Percentiles rank a stretch among this genome's conserved stretches.
phyloP scores from a whole-genome alignment of 2,329 filamentous ascomycete species.

The Tolypocladium ovalisporum region DNA sequence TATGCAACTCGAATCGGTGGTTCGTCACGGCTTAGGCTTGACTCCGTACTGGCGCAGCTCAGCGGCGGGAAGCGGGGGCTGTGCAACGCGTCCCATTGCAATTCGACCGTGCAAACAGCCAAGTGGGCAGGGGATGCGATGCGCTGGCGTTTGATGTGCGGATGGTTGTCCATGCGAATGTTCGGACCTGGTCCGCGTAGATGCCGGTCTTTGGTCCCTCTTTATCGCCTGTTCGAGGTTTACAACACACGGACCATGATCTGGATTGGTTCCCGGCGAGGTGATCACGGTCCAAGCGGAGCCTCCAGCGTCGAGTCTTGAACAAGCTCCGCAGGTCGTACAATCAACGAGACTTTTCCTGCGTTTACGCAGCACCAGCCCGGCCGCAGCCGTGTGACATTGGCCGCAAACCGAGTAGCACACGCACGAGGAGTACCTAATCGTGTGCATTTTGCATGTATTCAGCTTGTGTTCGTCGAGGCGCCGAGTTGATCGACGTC shows the following conservation, averaged over 20 bases:
- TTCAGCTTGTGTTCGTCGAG: not conserved
- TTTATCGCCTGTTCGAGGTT: not conserved
- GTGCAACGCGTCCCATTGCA: conserved; percentile 5
- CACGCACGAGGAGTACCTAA: not conserved
- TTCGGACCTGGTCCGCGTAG: not conserved
- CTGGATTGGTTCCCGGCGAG: not conserved
- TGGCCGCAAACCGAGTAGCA: not conserved
- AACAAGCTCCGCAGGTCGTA: not conserved
- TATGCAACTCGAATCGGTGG: not conserved
- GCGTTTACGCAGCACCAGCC: not conserved
- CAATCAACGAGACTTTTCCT: not conserved
- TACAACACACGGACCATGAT: not conserved
- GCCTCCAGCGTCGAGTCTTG: not conserved
- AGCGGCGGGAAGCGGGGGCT: conserved; percentile 1
- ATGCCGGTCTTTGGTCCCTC: too few relatives aligned
- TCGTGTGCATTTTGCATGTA: not conserved
- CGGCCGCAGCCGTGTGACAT: not conserved
- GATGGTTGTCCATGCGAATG: not conserved
- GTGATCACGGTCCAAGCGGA: too few relatives aligned
- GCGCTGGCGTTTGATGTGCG: not conserved
- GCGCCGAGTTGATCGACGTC: not conserved
- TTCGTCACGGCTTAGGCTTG: conserved; percentile 2
- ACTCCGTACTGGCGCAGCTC: not conserved
- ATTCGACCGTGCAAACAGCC: conserved; percentile 1
- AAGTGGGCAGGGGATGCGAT: not conserved